A percentile compares a stretch with the other conserved stretches of the same genome.
Conservation (phyloP, 768 basidiomycete genomes). For the Clavulina sp. region DNA sequence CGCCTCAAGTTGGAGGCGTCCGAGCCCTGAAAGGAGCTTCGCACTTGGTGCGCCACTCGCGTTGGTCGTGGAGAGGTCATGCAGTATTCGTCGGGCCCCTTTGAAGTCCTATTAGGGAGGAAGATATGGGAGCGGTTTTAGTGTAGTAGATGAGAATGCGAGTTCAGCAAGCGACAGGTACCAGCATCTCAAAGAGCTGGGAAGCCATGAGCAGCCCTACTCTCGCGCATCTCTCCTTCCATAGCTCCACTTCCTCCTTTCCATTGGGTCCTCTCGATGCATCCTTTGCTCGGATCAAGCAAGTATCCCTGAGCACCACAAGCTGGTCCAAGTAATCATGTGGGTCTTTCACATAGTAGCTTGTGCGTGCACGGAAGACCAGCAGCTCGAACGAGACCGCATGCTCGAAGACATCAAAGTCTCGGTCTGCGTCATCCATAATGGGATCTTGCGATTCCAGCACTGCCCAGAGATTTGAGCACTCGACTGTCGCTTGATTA, state of each 20-base stretch:
- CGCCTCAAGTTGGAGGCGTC: slow-evolving; percentile 54
- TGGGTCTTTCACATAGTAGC: slow-evolving; percentile 69
- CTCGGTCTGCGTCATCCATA: slow-evolving; percentile 27
- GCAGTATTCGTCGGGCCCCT: slow-evolving; percentile 49
- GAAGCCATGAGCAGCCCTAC: slow-evolving; percentile 65
- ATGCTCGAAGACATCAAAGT: slow-evolving; percentile 31
- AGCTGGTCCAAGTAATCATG: slow-evolving; percentile 68
- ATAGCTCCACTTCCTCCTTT: slow-evolving; percentile 33
- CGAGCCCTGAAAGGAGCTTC: slow-evolving; percentile 49
- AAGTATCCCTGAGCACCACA: slow-evolving; percentile 39
- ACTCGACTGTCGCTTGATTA: slow-evolving; percentile 76
- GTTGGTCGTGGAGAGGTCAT: slow-evolving; percentile 34
- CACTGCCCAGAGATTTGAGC: slow-evolving; percentile 58
- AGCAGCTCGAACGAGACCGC: slow-evolving; percentile 38
- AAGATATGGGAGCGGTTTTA: neutral
- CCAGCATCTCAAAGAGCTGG: slow-evolving; percentile 75
- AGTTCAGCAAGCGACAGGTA: slow-evolving; percentile 15
- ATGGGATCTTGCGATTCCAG: slow-evolving; percentile 40
- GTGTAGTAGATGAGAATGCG: neutral
- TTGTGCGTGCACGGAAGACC: slow-evolving; percentile 54
- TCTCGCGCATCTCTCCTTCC: slow-evolving; percentile 64
- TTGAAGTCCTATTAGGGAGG: slow-evolving; percentile 39
- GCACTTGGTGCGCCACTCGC: slow-evolving; percentile 26
- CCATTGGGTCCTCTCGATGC: slow-evolving; percentile 20
- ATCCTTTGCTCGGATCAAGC: slow-evolving; percentile 28